Evolutionary conservation across 2,329 filamentous ascomycete species (phyloP).

Genomic region (Dactylonectria estremocensis): DNA sequence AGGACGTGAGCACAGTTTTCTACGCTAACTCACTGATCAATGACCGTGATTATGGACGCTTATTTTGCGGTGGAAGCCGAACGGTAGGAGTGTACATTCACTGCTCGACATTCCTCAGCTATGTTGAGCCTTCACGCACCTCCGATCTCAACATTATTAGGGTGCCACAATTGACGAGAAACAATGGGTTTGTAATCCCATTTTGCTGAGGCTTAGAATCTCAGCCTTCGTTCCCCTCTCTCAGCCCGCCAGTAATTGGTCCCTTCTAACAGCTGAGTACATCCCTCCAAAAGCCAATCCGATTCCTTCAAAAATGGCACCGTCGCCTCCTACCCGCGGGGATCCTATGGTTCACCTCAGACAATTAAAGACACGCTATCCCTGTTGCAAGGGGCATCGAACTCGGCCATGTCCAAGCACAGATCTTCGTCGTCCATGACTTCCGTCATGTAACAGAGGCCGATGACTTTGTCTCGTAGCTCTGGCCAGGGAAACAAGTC

Average conservation of each 20-base stretch:
- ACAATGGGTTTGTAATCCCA: too few relatives aligned
- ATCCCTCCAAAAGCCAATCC: conserved; percentile 57
- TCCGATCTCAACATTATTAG: too few relatives aligned
- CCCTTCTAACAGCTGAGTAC: conserved; percentile 52
- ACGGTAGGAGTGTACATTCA: neutral
- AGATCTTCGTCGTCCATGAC: neutral
- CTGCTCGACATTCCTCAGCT: too few relatives aligned
- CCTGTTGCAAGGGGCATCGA: neutral
- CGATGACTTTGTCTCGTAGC: conserved; percentile 47
- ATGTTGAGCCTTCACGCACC: too few relatives aligned
- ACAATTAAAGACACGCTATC: conserved; percentile 40
- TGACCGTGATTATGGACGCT: neutral
- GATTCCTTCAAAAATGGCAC: conserved; percentile 57
- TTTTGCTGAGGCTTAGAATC: neutral
- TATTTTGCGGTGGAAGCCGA: neutral
- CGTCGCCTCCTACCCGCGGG: conserved; percentile 59
- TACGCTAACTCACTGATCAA: neutral
- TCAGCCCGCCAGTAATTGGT: conserved; percentile 58
- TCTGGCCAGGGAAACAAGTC: conserved; percentile 51
- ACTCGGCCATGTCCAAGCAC: neutral
- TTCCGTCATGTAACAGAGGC: conserved; percentile 33
- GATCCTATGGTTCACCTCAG: conserved; percentile 58
- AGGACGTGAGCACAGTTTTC: neutral
- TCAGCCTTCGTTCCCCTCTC: neutral
- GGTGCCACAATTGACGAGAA: too few relatives aligned